Percentiles rank a stretch among this genome's conserved stretches.
phyloP scores from a whole-genome alignment of 352 stramenopile species.

The Globisporangium sylvaticum region DNA sequence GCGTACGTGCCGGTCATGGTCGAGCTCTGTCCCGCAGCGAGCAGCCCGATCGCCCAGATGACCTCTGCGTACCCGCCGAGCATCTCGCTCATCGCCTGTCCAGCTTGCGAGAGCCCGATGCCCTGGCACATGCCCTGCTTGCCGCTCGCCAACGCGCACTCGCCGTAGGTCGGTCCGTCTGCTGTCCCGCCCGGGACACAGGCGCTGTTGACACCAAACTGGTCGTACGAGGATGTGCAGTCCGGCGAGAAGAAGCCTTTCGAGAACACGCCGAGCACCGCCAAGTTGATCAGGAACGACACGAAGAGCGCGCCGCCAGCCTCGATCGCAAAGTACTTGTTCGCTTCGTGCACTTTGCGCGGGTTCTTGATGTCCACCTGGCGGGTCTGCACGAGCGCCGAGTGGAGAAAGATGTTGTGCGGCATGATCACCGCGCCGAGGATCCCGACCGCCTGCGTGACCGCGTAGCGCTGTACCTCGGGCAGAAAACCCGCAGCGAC shows the following conservation, averaged over 20 bases:
- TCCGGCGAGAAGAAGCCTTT: conserved; percentile 90
- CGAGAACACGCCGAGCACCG: conserved; percentile 90
- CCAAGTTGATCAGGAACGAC: conserved; percentile 94
- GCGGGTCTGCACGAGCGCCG: conserved; percentile 66
- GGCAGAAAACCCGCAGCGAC: conserved; percentile 83
- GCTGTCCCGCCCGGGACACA: conserved; percentile 60
- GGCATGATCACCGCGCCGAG: conserved; percentile 94
- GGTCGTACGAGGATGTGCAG: conserved; percentile 50
- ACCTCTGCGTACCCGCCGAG: conserved; percentile 79
- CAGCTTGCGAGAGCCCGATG: conserved; percentile 87
- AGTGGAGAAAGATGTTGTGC: conserved; percentile 93
- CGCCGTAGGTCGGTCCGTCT: conserved; percentile 40
- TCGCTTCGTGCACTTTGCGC: conserved; percentile 77
- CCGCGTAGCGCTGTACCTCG: conserved; percentile 65
- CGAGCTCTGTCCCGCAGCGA: conserved; percentile 92
- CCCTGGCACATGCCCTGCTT: conserved; percentile 68
- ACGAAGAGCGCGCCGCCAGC: conserved; percentile 88
- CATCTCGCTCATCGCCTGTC: conserved; percentile 73
- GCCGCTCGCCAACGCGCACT: conserved; percentile 58
- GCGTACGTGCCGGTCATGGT: conserved; percentile 97
- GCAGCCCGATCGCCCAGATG: conserved; percentile 92
- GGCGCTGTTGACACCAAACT: conserved; percentile 56
- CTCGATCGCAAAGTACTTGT: conserved; percentile 95
- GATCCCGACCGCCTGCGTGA: conserved; percentile 88
- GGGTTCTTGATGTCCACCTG: conserved; percentile 53